Base-by-base conservation (phyloP, 495 filamentous ascomycete genomes). In the Aspergillus kassunensis region DNA sequence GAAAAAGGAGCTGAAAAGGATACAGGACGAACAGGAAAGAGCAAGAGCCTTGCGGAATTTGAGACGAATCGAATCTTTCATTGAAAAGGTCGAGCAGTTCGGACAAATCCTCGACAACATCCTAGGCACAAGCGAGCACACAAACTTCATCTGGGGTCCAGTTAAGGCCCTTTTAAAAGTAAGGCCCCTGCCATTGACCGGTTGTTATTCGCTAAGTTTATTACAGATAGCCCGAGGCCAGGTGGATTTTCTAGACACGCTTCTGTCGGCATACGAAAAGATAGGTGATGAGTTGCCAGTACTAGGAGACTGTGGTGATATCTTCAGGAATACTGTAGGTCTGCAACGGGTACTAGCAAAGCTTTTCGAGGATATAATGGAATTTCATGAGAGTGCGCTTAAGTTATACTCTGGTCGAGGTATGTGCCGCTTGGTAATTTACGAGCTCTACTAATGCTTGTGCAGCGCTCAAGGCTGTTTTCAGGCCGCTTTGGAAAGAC, bases 401-500 rank as follows among this genome's bases (percentile, higher is more conserved):
- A 19, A n/a, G 19, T 7, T 50, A 19, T 50, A 37, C 33, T 49
- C 31, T 16, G 45, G 45, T 15, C 37, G 21, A 39, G 31, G 43
- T 33, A 12, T 12, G 39, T n/a, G 7, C 39, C 3, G 21, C 7
- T 5, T 3, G 6, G 3, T n/a, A 25, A 23, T 21, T 21, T 2
- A 21, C 5, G 12, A 4, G 10, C 36, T 12, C 18, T 23, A 20
- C 30, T 12, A 24, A 20, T 7, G n/a, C 3, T 11, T 10, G 11
- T 11, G 25, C n/a, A 44, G 39, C 50, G 3, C 31, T 53, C 13
- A 53, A 39, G 4, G 41, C 6, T 16, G 21, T 45, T 16, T 45
- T 53, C 16, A 43, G 13, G 11, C 33, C 50, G 25, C 31, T 53
- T 10, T 53, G 50, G 50, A 31, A 37, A 24, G 39, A 44, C n/a